A percentile compares a stretch with the other conserved stretches of the same genome.
Evolutionary conservation across 345 rosid species (phyloP).

Genomic region (Balakata baccata): DNA sequence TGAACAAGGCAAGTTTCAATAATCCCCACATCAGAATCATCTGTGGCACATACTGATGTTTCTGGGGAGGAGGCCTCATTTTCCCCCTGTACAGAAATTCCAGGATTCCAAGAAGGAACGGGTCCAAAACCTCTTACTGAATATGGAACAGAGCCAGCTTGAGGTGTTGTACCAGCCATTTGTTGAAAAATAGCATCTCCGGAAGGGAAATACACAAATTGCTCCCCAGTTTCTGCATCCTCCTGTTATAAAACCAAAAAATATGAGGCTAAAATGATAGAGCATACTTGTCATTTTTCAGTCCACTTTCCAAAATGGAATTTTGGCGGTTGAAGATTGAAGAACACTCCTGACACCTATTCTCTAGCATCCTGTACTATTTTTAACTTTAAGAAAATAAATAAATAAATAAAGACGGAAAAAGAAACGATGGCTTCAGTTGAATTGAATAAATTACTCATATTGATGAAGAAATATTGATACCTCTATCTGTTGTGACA

Average conservation of each 20-base stretch:
- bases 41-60: constrained; percentile 37
- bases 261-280: neutral
- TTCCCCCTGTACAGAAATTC: constrained; percentile 40
- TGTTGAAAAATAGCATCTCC: constrained; percentile 53
- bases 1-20: constrained; percentile 34
- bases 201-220: constrained; percentile 48
- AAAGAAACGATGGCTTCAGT: neutral
- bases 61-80: constrained; percentile 40
- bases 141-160: constrained; percentile 27
- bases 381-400: neutral
- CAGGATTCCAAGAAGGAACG: constrained; percentile 56
- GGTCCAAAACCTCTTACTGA: constrained; percentile 39
- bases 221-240: constrained; percentile 44
- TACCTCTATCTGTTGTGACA: constrained; percentile 65
- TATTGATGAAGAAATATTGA: constrained; percentile 11
- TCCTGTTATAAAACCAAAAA: constrained; percentile 38
- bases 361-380: neutral
- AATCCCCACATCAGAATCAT: constrained; percentile 61
- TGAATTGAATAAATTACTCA: constrained; percentile 7
- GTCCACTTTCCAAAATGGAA: neutral
- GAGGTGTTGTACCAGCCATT: constrained; percentile 37
- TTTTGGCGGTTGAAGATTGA: neutral
- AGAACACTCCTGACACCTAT: neutral
- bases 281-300: neutral
- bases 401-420: neutral